phyloP scores from a whole-genome alignment of 495 filamentous ascomycete species.

The Aspergillus heteromorphus region DNA sequence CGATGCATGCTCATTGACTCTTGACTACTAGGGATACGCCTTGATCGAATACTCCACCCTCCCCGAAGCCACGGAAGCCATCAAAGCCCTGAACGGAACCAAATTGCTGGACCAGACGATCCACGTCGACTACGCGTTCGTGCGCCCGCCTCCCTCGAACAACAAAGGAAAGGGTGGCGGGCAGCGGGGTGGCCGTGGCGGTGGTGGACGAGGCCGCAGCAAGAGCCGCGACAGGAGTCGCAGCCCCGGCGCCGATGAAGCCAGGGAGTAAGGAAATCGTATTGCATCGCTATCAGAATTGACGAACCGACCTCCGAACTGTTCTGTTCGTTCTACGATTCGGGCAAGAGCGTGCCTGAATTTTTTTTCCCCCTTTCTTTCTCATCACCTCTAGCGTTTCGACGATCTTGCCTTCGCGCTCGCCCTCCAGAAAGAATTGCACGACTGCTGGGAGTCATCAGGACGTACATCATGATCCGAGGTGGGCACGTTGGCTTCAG shows the following conservation, averaged over 20 bases:
- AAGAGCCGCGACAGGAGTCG: conserved; percentile 55
- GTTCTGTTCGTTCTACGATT: background rate
- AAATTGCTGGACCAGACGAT: conserved; percentile 93
- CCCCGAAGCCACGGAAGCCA: conserved; percentile 76
- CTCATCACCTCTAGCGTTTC: background rate
- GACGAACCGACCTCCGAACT: background rate
- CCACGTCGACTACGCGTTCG: conserved; percentile 91
- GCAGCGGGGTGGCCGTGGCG: conserved; percentile 41
- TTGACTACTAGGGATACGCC: conserved; percentile 67
- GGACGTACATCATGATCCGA: background rate
- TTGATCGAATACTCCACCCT: conserved; percentile 91
- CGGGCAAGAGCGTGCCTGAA: background rate
- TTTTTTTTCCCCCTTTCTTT: background rate
- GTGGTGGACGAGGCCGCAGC: conserved; percentile 47
- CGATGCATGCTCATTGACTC: conserved; percentile 11
- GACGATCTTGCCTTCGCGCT: background rate
- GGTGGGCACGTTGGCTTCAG: background rate
- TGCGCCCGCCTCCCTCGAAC: conserved; percentile 79
- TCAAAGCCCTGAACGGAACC: conserved; percentile 72
- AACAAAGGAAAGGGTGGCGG: conserved; percentile 50
- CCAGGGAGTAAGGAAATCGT: conserved; percentile 30
- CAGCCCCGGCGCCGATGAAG: conserved; percentile 45
- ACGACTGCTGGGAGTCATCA: conserved; percentile 3
- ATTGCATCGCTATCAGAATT: background rate
- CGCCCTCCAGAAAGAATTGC: background rate